Evolutionary conservation across 1,284 basidiomycete species (phyloP).

Genomic region (Agaricales sp.): DNA sequence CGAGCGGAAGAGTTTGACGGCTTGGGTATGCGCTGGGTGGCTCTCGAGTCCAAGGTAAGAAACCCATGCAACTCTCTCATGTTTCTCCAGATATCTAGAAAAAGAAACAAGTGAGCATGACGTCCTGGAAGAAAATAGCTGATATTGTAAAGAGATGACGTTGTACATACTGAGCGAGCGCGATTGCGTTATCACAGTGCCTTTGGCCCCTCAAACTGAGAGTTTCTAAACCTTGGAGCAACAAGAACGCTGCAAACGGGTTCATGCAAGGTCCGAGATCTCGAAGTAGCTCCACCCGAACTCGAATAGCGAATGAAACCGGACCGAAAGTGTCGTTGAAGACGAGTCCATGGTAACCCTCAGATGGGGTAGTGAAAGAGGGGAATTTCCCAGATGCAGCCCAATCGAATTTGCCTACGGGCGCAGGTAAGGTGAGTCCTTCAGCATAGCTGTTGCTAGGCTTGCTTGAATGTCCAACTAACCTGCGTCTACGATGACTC

Average conservation of each 20-base stretch:
- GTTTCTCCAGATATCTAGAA: slow-evolving; percentile 45
- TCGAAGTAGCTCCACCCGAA: slow-evolving; percentile 67
- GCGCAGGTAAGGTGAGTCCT: not conserved
- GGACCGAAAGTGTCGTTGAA: slow-evolving; percentile 71
- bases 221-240: slow-evolving; percentile 84
- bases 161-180: slow-evolving; percentile 47
- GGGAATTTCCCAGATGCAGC: slow-evolving; percentile 68
- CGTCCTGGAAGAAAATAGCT: no score
- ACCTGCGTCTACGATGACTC: slow-evolving; percentile 74
- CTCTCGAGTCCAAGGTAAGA: slow-evolving; percentile 67
- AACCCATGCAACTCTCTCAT: slow-evolving; percentile 72
- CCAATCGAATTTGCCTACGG: slow-evolving; percentile 79
- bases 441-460: not conserved
- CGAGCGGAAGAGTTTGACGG: slow-evolving; percentile 47
- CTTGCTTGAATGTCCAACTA: slow-evolving; percentile 5
- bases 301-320: slow-evolving; percentile 64
- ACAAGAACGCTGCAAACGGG: slow-evolving; percentile 76
- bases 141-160: slow-evolving; percentile 15
- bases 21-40: slow-evolving; percentile 57
- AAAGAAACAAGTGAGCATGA: no score
- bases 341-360: slow-evolving; percentile 76
- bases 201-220: slow-evolving; percentile 71
- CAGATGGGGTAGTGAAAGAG: slow-evolving; percentile 71
- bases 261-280: slow-evolving; percentile 72
- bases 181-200: slow-evolving; percentile 68